These are phyloP conservation scores for Populus ilicifolia DNA, from an alignment of 345 rosid genomes.

Conservation along the genomic window DNA sequence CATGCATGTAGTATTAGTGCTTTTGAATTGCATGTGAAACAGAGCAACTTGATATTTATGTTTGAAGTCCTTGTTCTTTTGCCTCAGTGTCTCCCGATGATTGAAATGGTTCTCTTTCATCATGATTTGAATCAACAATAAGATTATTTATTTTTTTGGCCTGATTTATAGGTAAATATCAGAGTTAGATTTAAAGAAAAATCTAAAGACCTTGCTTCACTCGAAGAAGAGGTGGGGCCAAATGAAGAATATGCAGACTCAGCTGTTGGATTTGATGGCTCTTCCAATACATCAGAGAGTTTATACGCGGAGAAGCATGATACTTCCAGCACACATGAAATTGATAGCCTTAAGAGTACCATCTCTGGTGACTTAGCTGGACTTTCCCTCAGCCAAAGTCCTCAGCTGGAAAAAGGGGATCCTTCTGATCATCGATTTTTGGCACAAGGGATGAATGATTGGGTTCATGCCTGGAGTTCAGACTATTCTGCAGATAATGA, in stretches of 20 bases:
- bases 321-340: conserved; percentile 62
- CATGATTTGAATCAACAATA: not conserved
- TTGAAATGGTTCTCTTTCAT: not conserved
- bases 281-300: conserved; percentile 85
- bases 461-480: conserved; percentile 73
- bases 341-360: conserved; percentile 68
- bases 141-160: not conserved
- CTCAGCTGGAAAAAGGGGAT: conserved; percentile 50
- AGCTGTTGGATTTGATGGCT: conserved; percentile 72
- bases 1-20: not conserved
- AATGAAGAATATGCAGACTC: conserved; percentile 59
- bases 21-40: not conserved
- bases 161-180: conserved; percentile 44
- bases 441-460: conserved; percentile 46
- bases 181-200: conserved; percentile 60
- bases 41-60: not conserved
- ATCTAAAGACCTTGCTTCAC: conserved; percentile 42
- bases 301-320: conserved; percentile 82
- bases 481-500: conserved; percentile 64
- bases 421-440: conserved; percentile 40
- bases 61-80: not conserved
- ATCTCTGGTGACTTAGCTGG: conserved; percentile 72
- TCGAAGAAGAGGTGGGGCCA: conserved; percentile 43
- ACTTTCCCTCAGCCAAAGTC: conserved; percentile 49
- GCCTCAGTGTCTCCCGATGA: not conserved